Evolutionary conservation across 768 basidiomycete genomes (phyloP), one percentile per base, ranked within the genome.

Genomic region (Hygrophoropsis aurantiaca): DNA sequence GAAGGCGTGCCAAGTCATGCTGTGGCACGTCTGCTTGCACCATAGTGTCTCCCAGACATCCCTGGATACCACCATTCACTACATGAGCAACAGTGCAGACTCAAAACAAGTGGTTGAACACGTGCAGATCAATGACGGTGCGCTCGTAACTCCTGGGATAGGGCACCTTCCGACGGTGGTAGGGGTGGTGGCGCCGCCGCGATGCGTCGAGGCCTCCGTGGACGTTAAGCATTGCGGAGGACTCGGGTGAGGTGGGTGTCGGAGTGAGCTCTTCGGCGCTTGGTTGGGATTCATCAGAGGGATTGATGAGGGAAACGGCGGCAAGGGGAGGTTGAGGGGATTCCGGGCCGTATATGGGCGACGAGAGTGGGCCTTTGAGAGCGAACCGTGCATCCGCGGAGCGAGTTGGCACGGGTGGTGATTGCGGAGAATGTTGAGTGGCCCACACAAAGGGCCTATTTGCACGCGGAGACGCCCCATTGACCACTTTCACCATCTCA

Each of bases 41-140:
- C 78, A 79, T 43, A 73, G 63, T 15, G 76, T 79, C 60, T 87
- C 84, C 83, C 85, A 85, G 16, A 83, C 76, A 54, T 87, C 86
- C 51, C 86, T 87, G 58, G 44, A 21, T 53, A 54, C 34, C 38
- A 54, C 47, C 49, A 58, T n/a, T n/a, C n/a, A n/a, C n/a, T n/a
- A n/a, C n/a, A n/a, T n/a, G 44, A 11, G 45, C 46, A 6, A 13
- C 16, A 32, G 16, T 3, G 25, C 32, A 40, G 10, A 6, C 21
- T 2, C 10, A 16, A n/a, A 9, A 39, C 0, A 9, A 23, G 18
- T 9, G 23, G 18, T 7, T 26, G 21, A 21, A 42, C 20, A n/a
- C n/a, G 1, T 34, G 11, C 86, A 84, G 58, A 66, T 88, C 87
- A 20, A 87, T 60, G 32, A 81, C 78, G 25, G 78, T 73, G 15